These are phyloP conservation scores for Chrysochromulina tobinii DNA, from an alignment of 78 protist genomes.

Conservation along the genomic window DNA sequence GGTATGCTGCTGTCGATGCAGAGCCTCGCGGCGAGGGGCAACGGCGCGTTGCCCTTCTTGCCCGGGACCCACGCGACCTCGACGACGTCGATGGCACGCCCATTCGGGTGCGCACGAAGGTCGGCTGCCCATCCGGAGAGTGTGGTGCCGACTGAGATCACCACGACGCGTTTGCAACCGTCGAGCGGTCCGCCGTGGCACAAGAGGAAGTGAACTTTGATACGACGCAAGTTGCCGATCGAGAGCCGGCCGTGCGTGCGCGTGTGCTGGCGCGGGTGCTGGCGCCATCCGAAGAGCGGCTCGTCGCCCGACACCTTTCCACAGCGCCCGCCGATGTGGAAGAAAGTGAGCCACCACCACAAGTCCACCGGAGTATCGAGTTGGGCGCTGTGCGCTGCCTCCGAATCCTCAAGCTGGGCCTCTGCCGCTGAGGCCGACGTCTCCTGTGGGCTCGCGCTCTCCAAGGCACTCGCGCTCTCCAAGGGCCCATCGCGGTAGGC, in stretches of 20 bases:
- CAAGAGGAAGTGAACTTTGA: conserved; percentile 35
- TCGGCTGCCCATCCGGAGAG: background rate
- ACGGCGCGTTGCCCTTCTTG: too few relatives aligned
- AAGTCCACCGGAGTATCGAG: conserved; percentile 43
- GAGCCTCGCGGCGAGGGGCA: too few relatives aligned
- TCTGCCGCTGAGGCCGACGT: background rate
- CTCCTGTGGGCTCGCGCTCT: background rate
- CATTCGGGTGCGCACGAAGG: too few relatives aligned
- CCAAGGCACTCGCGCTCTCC: too few relatives aligned
- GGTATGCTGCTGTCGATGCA: too few relatives aligned
- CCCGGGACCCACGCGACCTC: background rate
- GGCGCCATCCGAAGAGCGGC: conserved; percentile 39
- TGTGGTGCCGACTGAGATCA: background rate
- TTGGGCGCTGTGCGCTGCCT: background rate
- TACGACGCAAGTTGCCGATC: background rate
- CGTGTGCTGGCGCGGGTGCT: conserved; percentile 52
- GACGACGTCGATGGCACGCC: background rate
- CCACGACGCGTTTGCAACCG: background rate
- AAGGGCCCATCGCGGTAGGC: conserved; percentile 15
- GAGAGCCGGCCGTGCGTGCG: conserved; percentile 50
- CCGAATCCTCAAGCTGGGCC: background rate
- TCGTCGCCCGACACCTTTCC: background rate
- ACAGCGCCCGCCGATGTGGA: conserved; percentile 25
- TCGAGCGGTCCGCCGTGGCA: background rate
- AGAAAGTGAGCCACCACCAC: conserved; percentile 35